Base-by-base conservation (phyloP, 139 green algal species). In the Limnomonas spitsbergensis region DNA sequence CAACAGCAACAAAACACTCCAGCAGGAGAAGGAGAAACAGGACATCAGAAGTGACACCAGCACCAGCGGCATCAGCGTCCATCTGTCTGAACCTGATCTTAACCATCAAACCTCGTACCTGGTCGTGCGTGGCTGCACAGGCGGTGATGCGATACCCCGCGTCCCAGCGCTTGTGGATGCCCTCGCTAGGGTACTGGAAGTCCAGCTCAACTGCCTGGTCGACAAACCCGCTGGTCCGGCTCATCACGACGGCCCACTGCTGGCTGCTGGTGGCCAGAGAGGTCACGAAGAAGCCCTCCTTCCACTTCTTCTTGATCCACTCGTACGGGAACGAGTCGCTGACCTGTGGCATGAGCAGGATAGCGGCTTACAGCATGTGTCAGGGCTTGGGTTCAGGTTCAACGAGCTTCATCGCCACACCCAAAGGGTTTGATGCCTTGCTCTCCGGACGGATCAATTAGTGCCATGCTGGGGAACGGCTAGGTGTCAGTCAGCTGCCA, bases 231-330 rank as follows among this genome's bases (percentile, higher is more conserved):
- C 90, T 92, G 75, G 96, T 98, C 73, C 95, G 90, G 31, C 87
- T 95, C 95, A 99, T 99, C 79, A 98, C 95, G n/a, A 99, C 95
- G 1, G 95, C 95, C 94, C 94, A 98, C 73, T 94, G 82, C 38
- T 81, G 87, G 70, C 84, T 86, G 40, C 77, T 81, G 42, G 95
- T 98, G 38, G 94, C 92, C 94, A 98, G 98, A 86, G 90, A 89
- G 26, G 95, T 99, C 34, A 99, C 95, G 77, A 96, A 98, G 85
- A 99, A 99, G 29, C 95, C 95, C 88, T 99, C 95, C 77, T 94
- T 93, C 95, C 95, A 99, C 85, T 99, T 99, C 86, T 98, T 98
- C 91, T 98, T 98, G 80, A 99, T 99, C 95, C 95, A 99, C 85
- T 99, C 98, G 89, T 97, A 99, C 34, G 95, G 95, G 83, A 99